Evolutionary conservation across 345 rosid genomes (phyloP).

Genomic region (Eucalyptus tenuipes): DNA sequence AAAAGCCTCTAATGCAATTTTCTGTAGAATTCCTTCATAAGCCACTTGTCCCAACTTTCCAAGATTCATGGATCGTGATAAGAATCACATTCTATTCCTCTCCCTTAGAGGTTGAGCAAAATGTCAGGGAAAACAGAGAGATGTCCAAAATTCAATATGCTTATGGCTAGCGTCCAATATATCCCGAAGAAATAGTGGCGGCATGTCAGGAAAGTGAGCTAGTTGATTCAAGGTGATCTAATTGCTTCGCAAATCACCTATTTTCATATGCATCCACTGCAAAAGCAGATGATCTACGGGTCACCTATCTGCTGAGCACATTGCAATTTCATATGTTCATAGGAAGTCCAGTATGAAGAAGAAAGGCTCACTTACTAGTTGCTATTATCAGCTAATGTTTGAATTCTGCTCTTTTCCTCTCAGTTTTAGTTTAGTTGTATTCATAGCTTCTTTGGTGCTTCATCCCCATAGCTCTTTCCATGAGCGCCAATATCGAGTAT

Average conservation of each 20-base stretch:
- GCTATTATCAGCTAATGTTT: background rate
- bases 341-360: background rate
- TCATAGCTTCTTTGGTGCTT: background rate
- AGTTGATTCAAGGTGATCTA: background rate
- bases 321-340: background rate
- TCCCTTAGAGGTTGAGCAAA: background rate
- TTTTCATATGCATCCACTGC: background rate
- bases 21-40: background rate
- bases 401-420: background rate
- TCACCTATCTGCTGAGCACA: background rate
- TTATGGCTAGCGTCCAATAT: too few species aligned
- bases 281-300: background rate
- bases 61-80: too few species aligned
- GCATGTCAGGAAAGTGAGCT: background rate
- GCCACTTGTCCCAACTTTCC: background rate
- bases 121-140: background rate
- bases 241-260: background rate
- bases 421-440: background rate
- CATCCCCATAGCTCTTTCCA: background rate
- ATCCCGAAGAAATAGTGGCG: rapidly evolving
- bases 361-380: background rate
- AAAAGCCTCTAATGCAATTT: too few species aligned
- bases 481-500: background rate
- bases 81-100: background rate
- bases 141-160: background rate